Base-by-base conservation (phyloP, 163 green algal species). In the Scenedesmus sp. region DNA sequence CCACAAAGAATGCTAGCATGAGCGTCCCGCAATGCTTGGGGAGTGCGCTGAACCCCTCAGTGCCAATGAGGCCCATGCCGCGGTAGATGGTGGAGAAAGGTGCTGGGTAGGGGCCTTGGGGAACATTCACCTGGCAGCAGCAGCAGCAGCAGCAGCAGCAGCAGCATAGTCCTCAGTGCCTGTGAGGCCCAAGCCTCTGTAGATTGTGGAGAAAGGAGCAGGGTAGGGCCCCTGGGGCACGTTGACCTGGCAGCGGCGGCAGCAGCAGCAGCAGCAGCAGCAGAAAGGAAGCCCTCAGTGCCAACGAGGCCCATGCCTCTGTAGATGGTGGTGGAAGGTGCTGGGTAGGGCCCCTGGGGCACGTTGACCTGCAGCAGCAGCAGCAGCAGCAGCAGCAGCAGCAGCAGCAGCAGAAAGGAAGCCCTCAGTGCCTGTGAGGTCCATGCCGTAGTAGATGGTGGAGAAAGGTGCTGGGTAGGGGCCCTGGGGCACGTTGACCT, bases 11-110 rank as follows among this genome's bases (percentile, higher is more conserved):
- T 0, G 15, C 84, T 20, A 83, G 64, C 67, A 92, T 89, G 15
- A 92, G 67, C 3, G 26, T 62, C n/a, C 60, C 82, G 67, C 89
- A 92, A 82, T 92, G 62, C 52, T 77, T 77, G 1, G 89, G 89
- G 70, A 92, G 66, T 9, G 89, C 82, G 18, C 83, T 52, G 23
- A 92, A 89, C 12, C 89, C 89, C 73, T 92, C 23, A 8, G 57
- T 56, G 56, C 81, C 88, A 56, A 92, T 86, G 18, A 88, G 54
- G 18, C 62, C 88, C 88, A 92, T 92, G n/a, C 62, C 83, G 9
- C 88, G 60, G 82, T 92, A 92, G 13, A 92, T 88, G 81, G 57
- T 62, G 10, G 77, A 46, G 54, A 92, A 92, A 34, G 88, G 88
- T 10, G 87, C 55, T 34, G 87, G 86, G 52, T 90, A 90, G 55